Conservation (phyloP, 2,329 filamentous ascomycete genomes). For the Cladosporium cucumerinum region DNA sequence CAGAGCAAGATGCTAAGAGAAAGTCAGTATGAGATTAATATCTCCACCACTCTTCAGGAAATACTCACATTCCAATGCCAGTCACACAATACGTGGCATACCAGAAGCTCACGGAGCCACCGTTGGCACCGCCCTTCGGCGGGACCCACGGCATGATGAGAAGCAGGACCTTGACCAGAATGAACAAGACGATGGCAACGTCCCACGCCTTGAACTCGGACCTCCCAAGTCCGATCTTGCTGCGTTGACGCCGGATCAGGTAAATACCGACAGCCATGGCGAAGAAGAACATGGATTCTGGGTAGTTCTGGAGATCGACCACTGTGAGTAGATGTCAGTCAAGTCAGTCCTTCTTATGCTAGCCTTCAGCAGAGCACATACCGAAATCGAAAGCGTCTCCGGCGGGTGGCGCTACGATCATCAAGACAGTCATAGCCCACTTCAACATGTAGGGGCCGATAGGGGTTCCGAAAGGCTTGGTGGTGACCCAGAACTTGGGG, state of each 20-base stretch:
- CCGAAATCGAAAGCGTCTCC: conserved; percentile 64
- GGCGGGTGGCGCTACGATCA: conserved; percentile 56
- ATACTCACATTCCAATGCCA: conserved; percentile 59
- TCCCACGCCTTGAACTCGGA: conserved; percentile 60
- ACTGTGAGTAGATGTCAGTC: neutral
- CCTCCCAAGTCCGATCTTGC: conserved; percentile 46
- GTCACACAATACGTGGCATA: conserved; percentile 67
- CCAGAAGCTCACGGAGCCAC: conserved; percentile 69
- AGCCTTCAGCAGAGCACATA: neutral
- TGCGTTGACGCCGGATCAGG: conserved; percentile 55
- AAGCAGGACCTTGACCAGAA: conserved; percentile 59
- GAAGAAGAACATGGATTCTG: conserved; percentile 56
- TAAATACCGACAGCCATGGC: conserved; percentile 57
- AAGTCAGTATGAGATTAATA: neutral
- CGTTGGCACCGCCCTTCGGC: conserved; percentile 56
- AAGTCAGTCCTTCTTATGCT: neutral
- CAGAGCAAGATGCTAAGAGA: conserved; percentile 49
- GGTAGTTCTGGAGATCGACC: conserved; percentile 53
- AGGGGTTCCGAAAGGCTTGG: conserved; percentile 61
- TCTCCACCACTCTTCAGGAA: neutral
- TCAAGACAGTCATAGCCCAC: conserved; percentile 56
- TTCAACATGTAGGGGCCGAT: conserved; percentile 58
- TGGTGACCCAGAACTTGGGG: conserved; percentile 61
- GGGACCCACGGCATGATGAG: conserved; percentile 71
- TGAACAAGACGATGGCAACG: conserved; percentile 56